phyloP scores from a whole-genome alignment of 2,329 filamentous ascomycete genomes.

The Aspergillus sp. region DNA sequence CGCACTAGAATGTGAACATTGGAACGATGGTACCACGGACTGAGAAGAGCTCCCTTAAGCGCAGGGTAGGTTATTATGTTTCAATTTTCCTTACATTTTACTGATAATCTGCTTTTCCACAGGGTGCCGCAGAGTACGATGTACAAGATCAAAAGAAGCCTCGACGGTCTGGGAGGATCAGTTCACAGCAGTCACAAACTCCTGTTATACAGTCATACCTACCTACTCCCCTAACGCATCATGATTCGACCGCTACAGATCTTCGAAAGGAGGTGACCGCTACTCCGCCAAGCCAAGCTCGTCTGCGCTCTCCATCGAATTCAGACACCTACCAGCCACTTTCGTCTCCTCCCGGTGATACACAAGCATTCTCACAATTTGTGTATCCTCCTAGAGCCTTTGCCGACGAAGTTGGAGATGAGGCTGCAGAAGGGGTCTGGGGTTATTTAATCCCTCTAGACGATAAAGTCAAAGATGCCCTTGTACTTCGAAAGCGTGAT shows the following conservation, averaged over 20 bases:
- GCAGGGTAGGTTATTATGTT: conserved; percentile 56
- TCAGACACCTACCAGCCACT: conserved; percentile 40
- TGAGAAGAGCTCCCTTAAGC: conserved; percentile 85
- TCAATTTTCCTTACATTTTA: conserved; percentile 18
- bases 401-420: conserved; percentile 80
- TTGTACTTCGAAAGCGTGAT: conserved; percentile 74
- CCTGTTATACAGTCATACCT: conserved; percentile 68
- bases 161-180: conserved; percentile 72
- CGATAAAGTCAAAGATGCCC: conserved; percentile 62
- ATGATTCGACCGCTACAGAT: conserved; percentile 62
- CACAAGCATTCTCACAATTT: conserved; percentile 78
- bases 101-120: conserved; percentile 29
- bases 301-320: conserved; percentile 44
- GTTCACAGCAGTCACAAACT: conserved; percentile 56
- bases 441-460: conserved; percentile 88
- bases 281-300: conserved; percentile 64
- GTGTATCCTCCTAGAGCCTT: conserved; percentile 69
- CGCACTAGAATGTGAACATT: conserved; percentile 6
- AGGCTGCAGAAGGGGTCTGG: conserved; percentile 85
- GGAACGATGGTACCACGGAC: conserved; percentile 46
- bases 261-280: conserved; percentile 67
- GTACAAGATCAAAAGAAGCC: conserved; percentile 73
- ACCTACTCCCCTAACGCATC: conserved; percentile 76
- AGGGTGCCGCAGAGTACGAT: conserved; percentile 67
- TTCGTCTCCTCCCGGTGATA: conserved; percentile 71